Percentiles rank a stretch among this genome's conserved stretches.
phyloP scores from a whole-genome alignment of 1,284 basidiomycete genomes.

The Taiwanofungus camphoratus region DNA sequence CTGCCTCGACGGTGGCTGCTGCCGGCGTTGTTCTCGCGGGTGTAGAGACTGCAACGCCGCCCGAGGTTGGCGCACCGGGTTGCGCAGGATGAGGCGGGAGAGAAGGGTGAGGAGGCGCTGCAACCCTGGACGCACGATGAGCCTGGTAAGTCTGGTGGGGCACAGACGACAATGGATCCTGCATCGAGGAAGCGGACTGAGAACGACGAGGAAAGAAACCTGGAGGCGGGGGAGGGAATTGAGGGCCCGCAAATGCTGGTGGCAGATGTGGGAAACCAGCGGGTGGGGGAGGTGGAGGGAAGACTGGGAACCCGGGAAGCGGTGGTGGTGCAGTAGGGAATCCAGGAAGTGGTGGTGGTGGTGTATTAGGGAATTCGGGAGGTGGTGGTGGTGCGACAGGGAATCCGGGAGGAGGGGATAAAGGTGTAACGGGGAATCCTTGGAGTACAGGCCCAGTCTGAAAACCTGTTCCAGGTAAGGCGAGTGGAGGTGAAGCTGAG shows the following conservation, averaged over 20 bases:
- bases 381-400: conserved; percentile 18
- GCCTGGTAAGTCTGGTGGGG: conserved; percentile 66
- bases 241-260: conserved; percentile 23
- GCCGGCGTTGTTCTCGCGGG: conserved; percentile 22
- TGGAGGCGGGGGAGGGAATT: conserved; percentile 43
- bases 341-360: conserved; percentile 25
- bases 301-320: conserved; percentile 24
- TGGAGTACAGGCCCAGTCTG: conserved; percentile 28
- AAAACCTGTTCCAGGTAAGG: conserved; percentile 20
- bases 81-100: too few relatives aligned
- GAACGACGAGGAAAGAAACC: conserved; percentile 52
- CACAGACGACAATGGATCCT: conserved; percentile 57
- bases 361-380: conserved; percentile 17
- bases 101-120: conserved; percentile 20
- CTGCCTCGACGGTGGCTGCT: conserved; percentile 73
- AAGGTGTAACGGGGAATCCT: conserved; percentile 23
- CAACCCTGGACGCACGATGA: conserved; percentile 37
- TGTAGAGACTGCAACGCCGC: conserved; percentile 16
- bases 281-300: conserved; percentile 16
- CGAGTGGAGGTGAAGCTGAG: conserved; percentile 24
- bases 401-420: conserved; percentile 26
- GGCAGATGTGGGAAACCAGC: conserved; percentile 16
- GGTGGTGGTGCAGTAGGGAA: conserved; percentile 20
- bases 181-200: conserved; percentile 44
- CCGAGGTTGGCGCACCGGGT: conserved; percentile 17